phyloP scores from a whole-genome alignment of 164 flowering plant genomes.

The Piper longum region DNA sequence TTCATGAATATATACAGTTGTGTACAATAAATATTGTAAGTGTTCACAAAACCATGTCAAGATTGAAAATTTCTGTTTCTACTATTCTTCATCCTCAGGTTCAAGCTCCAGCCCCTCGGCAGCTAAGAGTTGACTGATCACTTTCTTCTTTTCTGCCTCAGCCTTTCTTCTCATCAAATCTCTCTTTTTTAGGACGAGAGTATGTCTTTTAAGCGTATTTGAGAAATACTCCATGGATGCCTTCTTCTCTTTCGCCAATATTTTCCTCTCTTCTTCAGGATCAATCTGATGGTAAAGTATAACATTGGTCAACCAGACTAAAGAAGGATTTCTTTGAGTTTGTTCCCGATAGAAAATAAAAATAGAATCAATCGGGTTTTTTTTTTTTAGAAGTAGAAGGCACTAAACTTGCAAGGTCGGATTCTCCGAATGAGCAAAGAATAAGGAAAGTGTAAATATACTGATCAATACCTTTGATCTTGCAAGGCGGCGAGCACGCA shows the following conservation, averaged over 20 bases:
- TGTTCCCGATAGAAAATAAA: background rate
- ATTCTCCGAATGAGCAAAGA: no score
- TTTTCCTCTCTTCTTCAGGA: slow-evolving; percentile 81
- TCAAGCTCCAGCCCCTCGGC: slow-evolving; percentile 92
- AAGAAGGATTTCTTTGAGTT: background rate
- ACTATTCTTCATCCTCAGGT: slow-evolving; percentile 34
- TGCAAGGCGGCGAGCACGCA: slow-evolving; percentile 78
- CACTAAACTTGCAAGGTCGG: background rate
- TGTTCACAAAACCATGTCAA: no score
- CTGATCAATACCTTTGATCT: slow-evolving; percentile 62
- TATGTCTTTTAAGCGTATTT: slow-evolving; percentile 66
- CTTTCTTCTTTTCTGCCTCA: slow-evolving; percentile 58
- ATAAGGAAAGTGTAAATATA: background rate
- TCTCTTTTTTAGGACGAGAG: slow-evolving; percentile 75
- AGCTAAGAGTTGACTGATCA: slow-evolving; percentile 60
- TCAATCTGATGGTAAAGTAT: slow-evolving; percentile 32
- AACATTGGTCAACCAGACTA: background rate
- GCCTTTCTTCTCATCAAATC: slow-evolving; percentile 80
- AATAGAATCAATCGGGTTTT: background rate
- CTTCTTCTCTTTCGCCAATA: slow-evolving; percentile 68
- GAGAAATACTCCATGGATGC: slow-evolving; percentile 57
- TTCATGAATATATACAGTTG: no score
- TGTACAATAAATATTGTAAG: no score
- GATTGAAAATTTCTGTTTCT: no score
- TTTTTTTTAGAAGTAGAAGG: no score